Evolutionary conservation across 176 grass and related monocot species (phyloP), one percentile per base, ranked within the genome.

Genomic region (Eremochloa ophiuroides): DNA sequence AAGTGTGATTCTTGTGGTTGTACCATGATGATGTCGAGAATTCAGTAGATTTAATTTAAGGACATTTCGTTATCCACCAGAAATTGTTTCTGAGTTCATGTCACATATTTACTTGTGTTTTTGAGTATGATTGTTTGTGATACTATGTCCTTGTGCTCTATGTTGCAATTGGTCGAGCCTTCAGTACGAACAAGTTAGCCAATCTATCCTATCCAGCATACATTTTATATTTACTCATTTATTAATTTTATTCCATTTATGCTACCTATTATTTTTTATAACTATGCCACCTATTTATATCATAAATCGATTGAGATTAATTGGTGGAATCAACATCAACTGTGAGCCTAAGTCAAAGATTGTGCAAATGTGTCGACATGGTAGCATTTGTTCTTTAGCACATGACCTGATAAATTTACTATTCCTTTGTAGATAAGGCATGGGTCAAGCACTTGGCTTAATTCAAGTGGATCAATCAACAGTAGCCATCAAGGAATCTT

Each of bases 401-500:
- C 33, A n/a, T 84, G 34, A 40, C 71, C 25, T 41, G 7, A 29
- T 48, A 48, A 73, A 69, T 61, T 31, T 1, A 18, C 8, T 29
- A 2, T 59, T 75, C 67, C 25, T 88, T 68, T 86, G 28, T 62
- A 92, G 86, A 41, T 88, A 92, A 84, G 69, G 71, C 62, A 97
- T 97, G 94, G 94, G 94, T 59, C 91, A 93, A 68, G 75, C 82
- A 74, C 78, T 91, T 3, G 82, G 94, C 74, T 89, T 85, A 47
- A 15, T 91, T 27, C 91, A 94, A 73, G 91, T 97, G 72, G 91
- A 97, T 48, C 91, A 97, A 61, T 97, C 94, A 1, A 91, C 87
- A 20, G 89, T 97, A 80, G 91, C 91, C 31, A 76, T 97, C 86
- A 97, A 88, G 74, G 91, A 97, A 73, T 75, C 86, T 62, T 97